Conservation (phyloP, 2,329 filamentous ascomycete species). For the Pleurostoma richardsiae region DNA sequence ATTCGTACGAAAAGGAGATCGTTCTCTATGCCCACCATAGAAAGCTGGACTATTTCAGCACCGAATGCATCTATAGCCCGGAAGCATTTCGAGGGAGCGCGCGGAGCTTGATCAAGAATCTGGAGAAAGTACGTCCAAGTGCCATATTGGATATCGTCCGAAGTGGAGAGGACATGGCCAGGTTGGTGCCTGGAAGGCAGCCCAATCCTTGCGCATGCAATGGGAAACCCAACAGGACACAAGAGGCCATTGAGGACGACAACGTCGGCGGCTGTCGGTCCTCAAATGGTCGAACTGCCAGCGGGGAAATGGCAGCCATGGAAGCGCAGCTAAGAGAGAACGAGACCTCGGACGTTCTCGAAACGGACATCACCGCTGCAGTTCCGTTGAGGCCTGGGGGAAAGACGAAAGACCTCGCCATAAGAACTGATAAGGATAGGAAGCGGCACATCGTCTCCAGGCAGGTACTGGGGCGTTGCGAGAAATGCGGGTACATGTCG, state of each 20-base stretch:
- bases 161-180: conserved; percentile 94
- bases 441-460: conserved; percentile 35
- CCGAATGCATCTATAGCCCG: conserved; percentile 96
- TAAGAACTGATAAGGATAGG: conserved; percentile 10
- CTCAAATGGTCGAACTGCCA: conserved; percentile 58
- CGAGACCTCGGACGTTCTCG: conserved; percentile 53
- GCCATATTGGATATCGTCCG: conserved; percentile 92
- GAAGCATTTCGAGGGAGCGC: conserved; percentile 95
- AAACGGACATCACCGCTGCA: conserved; percentile 59
- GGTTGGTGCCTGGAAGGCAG: conserved; percentile 64
- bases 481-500: conserved; percentile 89
- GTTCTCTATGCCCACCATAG: conserved; percentile 97
- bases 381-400: conserved; percentile 26
- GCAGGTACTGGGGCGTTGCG: conserved; percentile 77
- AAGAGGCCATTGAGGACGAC: conserved; percentile 35
- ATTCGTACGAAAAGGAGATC: conserved; percentile 98
- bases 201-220: conserved; percentile 41
- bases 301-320: conserved; percentile 77
- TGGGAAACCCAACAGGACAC: conserved; percentile 27
- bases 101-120: conserved; percentile 85
- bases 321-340: conserved; percentile 67
- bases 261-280: conserved; percentile 72
- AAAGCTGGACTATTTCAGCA: conserved; percentile 95
- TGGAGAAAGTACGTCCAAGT: conserved; percentile 88
- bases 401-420: conserved; percentile 16